Percentiles rank a stretch among this genome's conserved stretches.
Evolutionary conservation across 2,329 filamentous ascomycete genomes (phyloP).

Genomic region (Paramyrothecium sp.): DNA sequence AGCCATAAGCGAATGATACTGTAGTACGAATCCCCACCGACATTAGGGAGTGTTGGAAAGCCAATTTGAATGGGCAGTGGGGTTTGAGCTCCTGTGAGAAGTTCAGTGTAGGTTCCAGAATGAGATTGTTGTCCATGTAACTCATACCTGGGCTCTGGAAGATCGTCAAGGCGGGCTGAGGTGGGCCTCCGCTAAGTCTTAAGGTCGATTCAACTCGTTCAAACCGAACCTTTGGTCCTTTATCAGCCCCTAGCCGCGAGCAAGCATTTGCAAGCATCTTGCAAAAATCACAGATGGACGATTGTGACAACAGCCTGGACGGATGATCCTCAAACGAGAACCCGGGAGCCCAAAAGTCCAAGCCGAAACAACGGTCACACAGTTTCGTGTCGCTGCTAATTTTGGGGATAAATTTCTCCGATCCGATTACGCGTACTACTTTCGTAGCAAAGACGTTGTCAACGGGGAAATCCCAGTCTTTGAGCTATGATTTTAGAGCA

Average conservation of each 20-base stretch:
- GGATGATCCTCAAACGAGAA: too few relatives aligned
- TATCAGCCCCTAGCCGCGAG: not conserved
- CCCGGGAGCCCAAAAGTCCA: too few relatives aligned
- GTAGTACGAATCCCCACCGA: not conserved
- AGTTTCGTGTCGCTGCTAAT: too few relatives aligned
- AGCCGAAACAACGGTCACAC: too few relatives aligned
- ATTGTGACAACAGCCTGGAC: too few relatives aligned
- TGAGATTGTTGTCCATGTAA: not conserved
- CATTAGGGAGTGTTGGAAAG: constrained; percentile 4
- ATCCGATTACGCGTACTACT: not conserved
- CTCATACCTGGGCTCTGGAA: not conserved
- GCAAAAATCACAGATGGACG: not conserved
- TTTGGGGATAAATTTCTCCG: too few relatives aligned
- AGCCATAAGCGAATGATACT: constrained; percentile 7
- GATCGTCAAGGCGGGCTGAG: not conserved
- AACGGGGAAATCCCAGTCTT: not conserved
- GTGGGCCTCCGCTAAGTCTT: not conserved
- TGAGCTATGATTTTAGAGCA: not conserved
- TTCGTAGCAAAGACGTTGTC: not conserved
- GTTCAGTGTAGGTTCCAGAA: too few relatives aligned
- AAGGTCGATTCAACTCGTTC: not conserved
- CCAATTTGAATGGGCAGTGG: constrained; percentile 4
- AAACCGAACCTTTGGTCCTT: not conserved
- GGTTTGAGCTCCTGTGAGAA: too few relatives aligned
- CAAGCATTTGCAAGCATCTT: not conserved